Conservation (phyloP, 1,284 basidiomycete genomes). For the Phaffia rhodozyma region DNA sequence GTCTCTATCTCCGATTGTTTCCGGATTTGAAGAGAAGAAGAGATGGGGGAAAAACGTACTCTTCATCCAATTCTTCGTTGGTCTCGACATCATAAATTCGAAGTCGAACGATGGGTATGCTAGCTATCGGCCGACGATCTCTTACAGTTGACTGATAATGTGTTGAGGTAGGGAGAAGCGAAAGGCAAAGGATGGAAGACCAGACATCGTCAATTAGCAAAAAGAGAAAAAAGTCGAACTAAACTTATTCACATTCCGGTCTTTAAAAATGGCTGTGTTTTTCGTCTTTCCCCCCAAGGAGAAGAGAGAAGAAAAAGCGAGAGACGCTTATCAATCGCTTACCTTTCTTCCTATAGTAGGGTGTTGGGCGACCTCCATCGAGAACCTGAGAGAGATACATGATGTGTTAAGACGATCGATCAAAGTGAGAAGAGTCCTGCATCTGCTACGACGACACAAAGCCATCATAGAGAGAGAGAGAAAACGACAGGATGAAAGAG, state of each 20-base stretch:
- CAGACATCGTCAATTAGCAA: too few species aligned
- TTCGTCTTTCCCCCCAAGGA: too few species aligned
- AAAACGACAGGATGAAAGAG: not conserved
- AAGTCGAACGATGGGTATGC: slow-evolving; percentile 11
- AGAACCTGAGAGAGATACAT: not conserved
- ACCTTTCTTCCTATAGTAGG: too few species aligned
- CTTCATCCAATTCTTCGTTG: not conserved
- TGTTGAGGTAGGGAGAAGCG: too few species aligned
- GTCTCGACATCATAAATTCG: not conserved
- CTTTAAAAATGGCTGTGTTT: too few species aligned
- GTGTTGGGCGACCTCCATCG: not conserved
- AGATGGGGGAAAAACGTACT: slow-evolving; percentile 1
- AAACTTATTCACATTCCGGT: too few species aligned
- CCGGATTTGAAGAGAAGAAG: not conserved
- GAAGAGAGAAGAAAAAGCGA: too few species aligned
- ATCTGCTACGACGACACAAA: not conserved
- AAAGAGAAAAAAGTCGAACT: too few species aligned
- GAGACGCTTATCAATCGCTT: too few species aligned
- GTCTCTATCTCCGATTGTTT: not conserved
- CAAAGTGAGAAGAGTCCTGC: not conserved
- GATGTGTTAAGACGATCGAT: not conserved
- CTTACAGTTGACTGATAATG: slow-evolving; percentile 7
- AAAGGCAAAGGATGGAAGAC: too few species aligned
- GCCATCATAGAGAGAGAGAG: not conserved
- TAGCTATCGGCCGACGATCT: slow-evolving; percentile 15